Conservation (phyloP, 345 rosid genomes). For the Draba incana region DNA sequence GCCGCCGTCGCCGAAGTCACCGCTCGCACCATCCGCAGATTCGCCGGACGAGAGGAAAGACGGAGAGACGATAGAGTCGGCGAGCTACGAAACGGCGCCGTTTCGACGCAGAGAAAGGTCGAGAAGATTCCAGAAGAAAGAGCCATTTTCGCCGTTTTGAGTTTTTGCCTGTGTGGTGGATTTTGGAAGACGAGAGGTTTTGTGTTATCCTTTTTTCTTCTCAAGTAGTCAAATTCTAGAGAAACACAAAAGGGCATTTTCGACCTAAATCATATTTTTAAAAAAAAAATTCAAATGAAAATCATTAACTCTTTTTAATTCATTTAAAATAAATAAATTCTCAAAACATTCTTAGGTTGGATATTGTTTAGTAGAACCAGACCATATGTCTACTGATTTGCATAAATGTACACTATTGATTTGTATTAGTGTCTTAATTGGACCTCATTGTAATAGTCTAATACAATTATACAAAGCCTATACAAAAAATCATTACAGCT, state of each 20-base stretch:
- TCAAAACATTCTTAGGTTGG: too few species aligned
- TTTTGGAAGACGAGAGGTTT: constrained; percentile 39
- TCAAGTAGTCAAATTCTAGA: not conserved
- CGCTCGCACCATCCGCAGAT: constrained; percentile 44
- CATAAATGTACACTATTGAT: too few species aligned
- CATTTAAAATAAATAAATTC: too few species aligned
- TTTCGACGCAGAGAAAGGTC: constrained; percentile 46
- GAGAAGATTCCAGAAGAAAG: constrained; percentile 52
- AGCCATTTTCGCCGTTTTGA: constrained; percentile 48
- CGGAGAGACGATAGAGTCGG: constrained; percentile 28
- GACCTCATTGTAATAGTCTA: not conserved
- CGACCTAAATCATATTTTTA: not conserved
- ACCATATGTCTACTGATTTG: too few species aligned
- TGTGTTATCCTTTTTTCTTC: constrained; percentile 48
- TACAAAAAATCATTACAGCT: constrained; percentile 14
- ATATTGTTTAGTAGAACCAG: too few species aligned
- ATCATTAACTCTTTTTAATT: too few species aligned
- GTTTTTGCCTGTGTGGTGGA: constrained; percentile 12
- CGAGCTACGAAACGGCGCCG: constrained; percentile 42
- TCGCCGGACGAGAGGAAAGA: constrained; percentile 23
- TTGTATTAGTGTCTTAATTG: too few species aligned
- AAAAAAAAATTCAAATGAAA: too few species aligned
- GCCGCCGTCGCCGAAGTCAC: constrained; percentile 58
- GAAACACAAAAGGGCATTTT: not conserved
- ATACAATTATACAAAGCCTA: constrained; percentile 1